Percentiles rank a stretch among this genome's conserved stretches.
Conservation (phyloP, 345 rosid species). For the Salix caprea region DNA sequence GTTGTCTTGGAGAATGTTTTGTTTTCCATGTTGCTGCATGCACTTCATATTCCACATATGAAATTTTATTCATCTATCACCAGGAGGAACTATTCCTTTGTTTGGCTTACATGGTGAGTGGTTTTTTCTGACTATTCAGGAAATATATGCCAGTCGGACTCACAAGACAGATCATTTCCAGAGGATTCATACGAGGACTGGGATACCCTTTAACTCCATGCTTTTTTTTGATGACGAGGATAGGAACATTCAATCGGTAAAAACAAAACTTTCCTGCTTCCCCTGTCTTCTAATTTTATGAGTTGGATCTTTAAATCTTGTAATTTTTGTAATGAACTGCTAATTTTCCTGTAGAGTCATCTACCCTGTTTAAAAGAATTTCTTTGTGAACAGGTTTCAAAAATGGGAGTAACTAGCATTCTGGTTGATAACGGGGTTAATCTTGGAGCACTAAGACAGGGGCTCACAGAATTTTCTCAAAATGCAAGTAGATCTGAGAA, state of each 20-base stretch:
- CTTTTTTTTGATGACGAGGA: conserved; percentile 56
- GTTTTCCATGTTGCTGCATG: not conserved
- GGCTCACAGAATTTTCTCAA: conserved; percentile 57
- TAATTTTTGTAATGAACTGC: not conserved
- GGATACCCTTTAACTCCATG: conserved; percentile 41
- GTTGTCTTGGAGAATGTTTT: not conserved
- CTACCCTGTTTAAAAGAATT: not conserved
- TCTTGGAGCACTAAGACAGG: conserved; percentile 72
- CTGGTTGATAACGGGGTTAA: conserved; percentile 50
- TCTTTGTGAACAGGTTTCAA: conserved; percentile 32
- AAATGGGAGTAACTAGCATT: conserved; percentile 40
- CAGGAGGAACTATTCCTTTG: not conserved
- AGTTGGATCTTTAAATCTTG: not conserved
- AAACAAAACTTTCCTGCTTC: not conserved
- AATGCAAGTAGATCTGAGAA: conserved; percentile 44
- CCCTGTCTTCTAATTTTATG: not conserved
- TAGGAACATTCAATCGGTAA: conserved; percentile 39
- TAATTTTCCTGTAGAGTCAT: not conserved
- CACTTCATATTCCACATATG: not conserved
- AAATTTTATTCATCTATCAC: too few relatives aligned
- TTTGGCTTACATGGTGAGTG: not conserved
- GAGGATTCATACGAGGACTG: conserved; percentile 36
- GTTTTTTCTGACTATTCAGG: conserved; percentile 17
- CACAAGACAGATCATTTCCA: conserved; percentile 50
- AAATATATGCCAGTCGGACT: conserved; percentile 44